A percentile compares a stretch with the other conserved stretches of the same genome.
phyloP scores from a whole-genome alignment of 768 basidiomycete genomes.

The Amanita exitialis region DNA sequence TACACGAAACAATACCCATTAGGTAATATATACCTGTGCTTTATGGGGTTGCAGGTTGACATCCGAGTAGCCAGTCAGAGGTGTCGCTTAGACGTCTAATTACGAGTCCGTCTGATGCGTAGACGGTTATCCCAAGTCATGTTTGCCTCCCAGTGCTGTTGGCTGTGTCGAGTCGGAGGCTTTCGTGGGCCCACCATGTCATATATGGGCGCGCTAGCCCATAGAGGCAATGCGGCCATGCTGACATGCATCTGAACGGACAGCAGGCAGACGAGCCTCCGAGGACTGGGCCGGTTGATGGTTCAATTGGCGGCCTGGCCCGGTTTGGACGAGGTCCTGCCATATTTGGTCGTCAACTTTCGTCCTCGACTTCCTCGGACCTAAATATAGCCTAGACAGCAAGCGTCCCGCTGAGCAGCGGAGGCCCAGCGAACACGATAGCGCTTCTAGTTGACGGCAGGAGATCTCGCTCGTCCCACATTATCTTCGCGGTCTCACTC shows the following conservation, averaged over 20 bases:
- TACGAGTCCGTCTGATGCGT: conserved; percentile 4
- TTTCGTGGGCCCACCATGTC: background rate
- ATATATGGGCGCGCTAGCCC: background rate
- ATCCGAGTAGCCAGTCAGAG: conserved; percentile 1
- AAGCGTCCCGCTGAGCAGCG: background rate
- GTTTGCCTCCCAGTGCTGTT: background rate
- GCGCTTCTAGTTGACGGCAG: background rate
- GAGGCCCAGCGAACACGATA: background rate
- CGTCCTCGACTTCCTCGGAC: conserved; percentile 15
- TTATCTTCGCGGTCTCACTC: background rate
- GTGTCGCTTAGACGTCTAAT: conserved; percentile 2
- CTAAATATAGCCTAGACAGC: conserved; percentile 13
- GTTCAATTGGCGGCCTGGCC: background rate
- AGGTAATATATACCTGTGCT: conserved; percentile 12
- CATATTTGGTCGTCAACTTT: background rate
- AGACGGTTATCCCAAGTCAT: background rate
- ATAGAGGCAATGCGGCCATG: background rate
- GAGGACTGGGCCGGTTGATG: too few species aligned
- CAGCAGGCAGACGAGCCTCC: too few species aligned
- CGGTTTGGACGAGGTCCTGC: background rate
- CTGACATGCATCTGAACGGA: background rate
- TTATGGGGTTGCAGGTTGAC: conserved; percentile 17
- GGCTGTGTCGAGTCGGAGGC: background rate
- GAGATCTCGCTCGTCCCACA: background rate
- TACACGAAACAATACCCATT: conserved; percentile 21